phyloP scores from a whole-genome alignment of 2,329 filamentous ascomycete species.

The Eutypa lata region DNA sequence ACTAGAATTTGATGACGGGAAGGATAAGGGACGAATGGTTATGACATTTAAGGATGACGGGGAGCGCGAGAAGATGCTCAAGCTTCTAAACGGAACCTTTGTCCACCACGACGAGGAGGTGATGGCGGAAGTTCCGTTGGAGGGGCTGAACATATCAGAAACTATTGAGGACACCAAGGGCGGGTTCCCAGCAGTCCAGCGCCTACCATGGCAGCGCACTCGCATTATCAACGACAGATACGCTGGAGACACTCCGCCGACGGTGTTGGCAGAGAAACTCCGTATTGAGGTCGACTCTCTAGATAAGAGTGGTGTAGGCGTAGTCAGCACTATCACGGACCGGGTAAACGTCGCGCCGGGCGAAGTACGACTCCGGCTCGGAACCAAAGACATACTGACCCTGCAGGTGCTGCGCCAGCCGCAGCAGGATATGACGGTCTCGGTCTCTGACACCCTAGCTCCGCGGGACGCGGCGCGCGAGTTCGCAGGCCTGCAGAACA shows the following conservation, averaged over 20 bases:
- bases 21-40: slow-evolving; percentile 67
- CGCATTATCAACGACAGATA: slow-evolving; percentile 72
- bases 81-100: slow-evolving; percentile 69
- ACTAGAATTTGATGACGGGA: slow-evolving; percentile 65
- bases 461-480: slow-evolving; percentile 60
- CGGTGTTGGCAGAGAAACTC: slow-evolving; percentile 73
- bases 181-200: slow-evolving; percentile 46
- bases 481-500: slow-evolving; percentile 58
- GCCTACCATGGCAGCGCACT: slow-evolving; percentile 62
- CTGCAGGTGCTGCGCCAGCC: slow-evolving; percentile 68
- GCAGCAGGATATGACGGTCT: slow-evolving; percentile 74
- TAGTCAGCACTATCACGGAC: slow-evolving; percentile 70
- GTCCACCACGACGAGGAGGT: slow-evolving; percentile 66
- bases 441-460: slow-evolving; percentile 66
- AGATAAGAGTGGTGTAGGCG: slow-evolving; percentile 37
- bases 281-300: slow-evolving; percentile 73
- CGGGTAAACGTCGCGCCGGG: slow-evolving; percentile 76
- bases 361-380: slow-evolving; percentile 66
- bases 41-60: slow-evolving; percentile 73
- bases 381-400: slow-evolving; percentile 58
- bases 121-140: slow-evolving; percentile 66
- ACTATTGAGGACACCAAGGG: slow-evolving; percentile 47
- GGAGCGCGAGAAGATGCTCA: slow-evolving; percentile 69
- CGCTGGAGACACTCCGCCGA: slow-evolving; percentile 59
- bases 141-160: slow-evolving; percentile 60